Evolutionary conservation across 2,329 filamentous ascomycete species (phyloP).

Genomic region (Alternaria arbusti): DNA sequence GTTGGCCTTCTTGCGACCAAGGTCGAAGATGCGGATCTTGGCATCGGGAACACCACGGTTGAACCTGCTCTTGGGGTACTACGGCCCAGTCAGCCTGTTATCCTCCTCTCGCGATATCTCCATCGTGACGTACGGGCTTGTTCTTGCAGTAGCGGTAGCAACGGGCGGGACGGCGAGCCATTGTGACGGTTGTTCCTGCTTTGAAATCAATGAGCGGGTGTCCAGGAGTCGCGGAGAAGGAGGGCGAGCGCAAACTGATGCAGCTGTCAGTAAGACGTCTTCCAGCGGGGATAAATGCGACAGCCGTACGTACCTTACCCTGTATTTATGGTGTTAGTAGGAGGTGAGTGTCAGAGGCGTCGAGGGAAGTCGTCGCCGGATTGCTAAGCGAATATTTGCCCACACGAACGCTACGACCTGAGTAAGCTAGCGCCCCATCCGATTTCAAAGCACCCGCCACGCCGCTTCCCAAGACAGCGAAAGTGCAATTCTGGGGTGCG

Average conservation of each 20-base stretch:
- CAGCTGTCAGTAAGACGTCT: slow-evolving; percentile 17
- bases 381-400: slow-evolving; percentile 24
- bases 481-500: slow-evolving; percentile 3
- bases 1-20: slow-evolving; percentile 96
- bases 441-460: slow-evolving; percentile 16
- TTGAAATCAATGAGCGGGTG: slow-evolving; percentile 56
- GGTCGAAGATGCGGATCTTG: slow-evolving; percentile 96
- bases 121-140: slow-evolving; percentile 71
- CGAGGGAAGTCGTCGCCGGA: slow-evolving; percentile 18
- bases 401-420: slow-evolving; percentile 8
- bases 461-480: background rate
- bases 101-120: slow-evolving; percentile 24
- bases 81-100: slow-evolving; percentile 58
- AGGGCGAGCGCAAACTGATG: slow-evolving; percentile 15
- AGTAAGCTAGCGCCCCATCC: slow-evolving; percentile 18
- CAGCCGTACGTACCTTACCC: slow-evolving; percentile 39
- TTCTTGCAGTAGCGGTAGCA: slow-evolving; percentile 99
- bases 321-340: slow-evolving; percentile 36
- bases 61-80: slow-evolving; percentile 99
- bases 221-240: slow-evolving; percentile 17
- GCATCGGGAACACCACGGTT: slow-evolving; percentile 95
- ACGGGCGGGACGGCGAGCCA: slow-evolving; percentile 98
- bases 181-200: slow-evolving; percentile 71
- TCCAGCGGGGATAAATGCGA: slow-evolving; percentile 11
- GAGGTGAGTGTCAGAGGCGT: slow-evolving; percentile 25